These are phyloP conservation scores for Phanerochaete sordida DNA, from an alignment of 768 basidiomycete species.

Conservation along the genomic window DNA sequence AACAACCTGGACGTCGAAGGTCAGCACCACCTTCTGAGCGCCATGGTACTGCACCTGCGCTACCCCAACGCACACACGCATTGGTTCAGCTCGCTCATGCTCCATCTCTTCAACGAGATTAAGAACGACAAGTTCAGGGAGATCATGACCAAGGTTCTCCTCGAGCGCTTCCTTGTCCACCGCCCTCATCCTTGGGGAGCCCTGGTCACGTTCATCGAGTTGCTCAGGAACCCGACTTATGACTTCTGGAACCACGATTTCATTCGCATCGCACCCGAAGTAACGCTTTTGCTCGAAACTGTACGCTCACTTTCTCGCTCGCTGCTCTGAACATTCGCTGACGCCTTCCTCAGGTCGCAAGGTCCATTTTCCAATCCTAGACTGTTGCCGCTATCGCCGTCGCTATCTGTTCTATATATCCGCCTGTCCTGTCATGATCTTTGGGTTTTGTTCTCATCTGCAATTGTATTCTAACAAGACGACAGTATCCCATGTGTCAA, in stretches of 20 bases:
- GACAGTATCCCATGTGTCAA: conserved; percentile 55
- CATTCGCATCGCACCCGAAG: conserved; percentile 81
- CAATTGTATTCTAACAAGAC: conserved; percentile 87
- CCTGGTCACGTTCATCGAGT: conserved; percentile 88
- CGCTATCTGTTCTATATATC: conserved; percentile 83
- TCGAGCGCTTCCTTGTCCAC: conserved; percentile 92
- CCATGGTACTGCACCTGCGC: conserved; percentile 92
- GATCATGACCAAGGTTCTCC: conserved; percentile 81
- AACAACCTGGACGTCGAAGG: conserved; percentile 89
- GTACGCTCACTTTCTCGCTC: conserved; percentile 40
- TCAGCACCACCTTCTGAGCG: conserved; percentile 90
- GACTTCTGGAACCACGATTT: conserved; percentile 91
- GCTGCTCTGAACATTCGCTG: conserved; percentile 2
- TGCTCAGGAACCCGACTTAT: conserved; percentile 86
- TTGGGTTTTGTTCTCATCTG: conserved; percentile 42
- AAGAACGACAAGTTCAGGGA: conserved; percentile 76
- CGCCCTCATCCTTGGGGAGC: conserved; percentile 98
- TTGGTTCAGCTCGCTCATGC: conserved; percentile 92
- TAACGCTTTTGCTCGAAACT: conserved; percentile 79
- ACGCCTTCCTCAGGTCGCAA: conserved; percentile 53
- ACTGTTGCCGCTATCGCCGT: conserved; percentile 52
- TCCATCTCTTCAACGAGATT: conserved; percentile 82
- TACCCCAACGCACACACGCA: conserved; percentile 98
- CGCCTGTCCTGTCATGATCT: conserved; percentile 45
- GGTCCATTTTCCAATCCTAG: conserved; percentile 77